These are phyloP conservation scores for Tolypocladium amazonense DNA, from an alignment of 2,329 filamentous ascomycete genomes.

Conservation along the genomic window DNA sequence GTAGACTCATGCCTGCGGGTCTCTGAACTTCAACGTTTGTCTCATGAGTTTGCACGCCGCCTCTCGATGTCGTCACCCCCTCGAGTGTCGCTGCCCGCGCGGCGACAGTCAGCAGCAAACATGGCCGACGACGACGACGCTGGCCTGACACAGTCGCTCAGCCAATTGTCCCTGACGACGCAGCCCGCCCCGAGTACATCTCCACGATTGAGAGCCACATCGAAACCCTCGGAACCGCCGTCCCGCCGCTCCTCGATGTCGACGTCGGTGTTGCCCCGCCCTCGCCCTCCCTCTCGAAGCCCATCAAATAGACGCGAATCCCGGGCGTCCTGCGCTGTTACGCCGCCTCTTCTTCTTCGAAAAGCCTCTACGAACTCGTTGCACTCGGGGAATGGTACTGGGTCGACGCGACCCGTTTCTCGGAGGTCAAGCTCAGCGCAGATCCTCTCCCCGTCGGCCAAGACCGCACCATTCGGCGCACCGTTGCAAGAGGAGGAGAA, in stretches of 20 bases:
- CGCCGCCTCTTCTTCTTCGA: slow-evolving; percentile 39
- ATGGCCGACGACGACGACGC: slow-evolving; percentile 16
- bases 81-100: slow-evolving; percentile 13
- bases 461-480: slow-evolving; percentile 21
- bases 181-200: slow-evolving; percentile 14
- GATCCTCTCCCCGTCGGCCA: slow-evolving; percentile 31
- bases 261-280: slow-evolving; percentile 25
- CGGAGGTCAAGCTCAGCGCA: slow-evolving; percentile 38
- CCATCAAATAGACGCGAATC: slow-evolving; percentile 31
- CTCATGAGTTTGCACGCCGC: not conserved
- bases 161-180: slow-evolving; percentile 31
- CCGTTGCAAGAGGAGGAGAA: slow-evolving; percentile 21
- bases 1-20: not conserved
- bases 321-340: slow-evolving; percentile 34
- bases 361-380: slow-evolving; percentile 50
- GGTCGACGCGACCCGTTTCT: slow-evolving; percentile 25
- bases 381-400: slow-evolving; percentile 33
- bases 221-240: slow-evolving; percentile 25
- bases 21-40: not conserved
- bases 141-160: slow-evolving; percentile 30
- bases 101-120: slow-evolving; percentile 20
- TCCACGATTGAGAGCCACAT: slow-evolving; percentile 15
- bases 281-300: slow-evolving; percentile 27
- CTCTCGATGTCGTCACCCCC: not conserved
- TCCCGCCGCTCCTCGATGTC: slow-evolving; percentile 22